These are phyloP conservation scores for Colletotrichum euphorbiae DNA, from an alignment of 2,329 filamentous ascomycete genomes.

Conservation along the genomic window DNA sequence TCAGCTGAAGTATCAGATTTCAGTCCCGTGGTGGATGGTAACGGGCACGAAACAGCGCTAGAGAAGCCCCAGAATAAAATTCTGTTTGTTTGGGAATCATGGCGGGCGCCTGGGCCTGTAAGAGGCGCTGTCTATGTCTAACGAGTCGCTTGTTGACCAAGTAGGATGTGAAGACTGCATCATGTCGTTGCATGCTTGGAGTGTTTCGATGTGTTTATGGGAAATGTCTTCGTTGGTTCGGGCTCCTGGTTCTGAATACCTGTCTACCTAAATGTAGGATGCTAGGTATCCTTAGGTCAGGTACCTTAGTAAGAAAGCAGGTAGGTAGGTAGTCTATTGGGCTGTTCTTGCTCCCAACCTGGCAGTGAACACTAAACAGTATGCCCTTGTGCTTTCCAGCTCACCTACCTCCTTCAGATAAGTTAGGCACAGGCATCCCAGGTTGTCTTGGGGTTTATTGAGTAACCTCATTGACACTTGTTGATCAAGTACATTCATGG, in stretches of 20 bases:
- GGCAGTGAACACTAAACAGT: no score
- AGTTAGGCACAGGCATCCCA: no score
- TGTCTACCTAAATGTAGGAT: no score
- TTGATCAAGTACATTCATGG: no score
- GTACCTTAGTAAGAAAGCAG: no score
- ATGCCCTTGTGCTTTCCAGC: no score
- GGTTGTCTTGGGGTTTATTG: no score
- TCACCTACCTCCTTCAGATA: no score
- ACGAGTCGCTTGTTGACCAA: background rate
- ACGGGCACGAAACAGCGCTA: conserved; percentile 34
- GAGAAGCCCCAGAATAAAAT: conserved; percentile 35
- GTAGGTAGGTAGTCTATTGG: no score
- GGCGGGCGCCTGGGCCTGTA: conserved; percentile 9
- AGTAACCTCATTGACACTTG: no score
- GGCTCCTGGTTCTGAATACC: background rate
- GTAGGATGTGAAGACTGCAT: background rate
- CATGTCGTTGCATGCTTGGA: background rate
- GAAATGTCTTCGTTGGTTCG: background rate
- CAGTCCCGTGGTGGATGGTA: conserved; percentile 20
- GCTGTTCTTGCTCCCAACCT: no score
- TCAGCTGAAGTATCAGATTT: conserved; percentile 25
- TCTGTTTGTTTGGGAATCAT: conserved; percentile 34
- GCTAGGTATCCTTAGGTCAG: no score
- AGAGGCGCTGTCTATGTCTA: conserved; percentile 9
- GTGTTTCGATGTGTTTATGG: background rate